A percentile compares a stretch with the other conserved stretches of the same genome.
Conservation (phyloP, 768 basidiomycete genomes). For the Agrocybe praecox region DNA sequence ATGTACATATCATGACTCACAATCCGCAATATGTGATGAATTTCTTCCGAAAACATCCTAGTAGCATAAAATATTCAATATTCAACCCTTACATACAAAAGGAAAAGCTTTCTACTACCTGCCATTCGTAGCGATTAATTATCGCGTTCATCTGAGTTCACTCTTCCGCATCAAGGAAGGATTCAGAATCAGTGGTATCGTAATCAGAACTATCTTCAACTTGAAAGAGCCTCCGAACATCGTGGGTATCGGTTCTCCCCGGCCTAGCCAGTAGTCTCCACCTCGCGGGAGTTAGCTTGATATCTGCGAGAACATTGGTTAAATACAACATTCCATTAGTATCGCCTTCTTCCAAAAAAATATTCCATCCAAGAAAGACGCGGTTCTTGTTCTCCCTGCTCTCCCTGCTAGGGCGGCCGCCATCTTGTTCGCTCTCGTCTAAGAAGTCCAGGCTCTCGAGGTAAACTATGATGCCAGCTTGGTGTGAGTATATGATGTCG, state of each 20-base stretch:
- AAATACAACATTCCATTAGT: conserved; percentile 47
- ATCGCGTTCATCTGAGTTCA: too few species aligned
- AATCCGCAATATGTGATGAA: too few species aligned
- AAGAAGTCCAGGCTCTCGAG: conserved; percentile 37
- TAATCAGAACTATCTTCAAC: conserved; percentile 32
- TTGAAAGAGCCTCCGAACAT: conserved; percentile 34
- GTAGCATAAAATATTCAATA: too few species aligned
- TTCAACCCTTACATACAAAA: too few species aligned
- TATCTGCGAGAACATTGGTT: conserved; percentile 36
- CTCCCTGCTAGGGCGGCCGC: conserved; percentile 17
- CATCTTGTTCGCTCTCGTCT: conserved; percentile 22
- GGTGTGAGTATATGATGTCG: conserved; percentile 56
- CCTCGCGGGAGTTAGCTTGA: conserved; percentile 29
- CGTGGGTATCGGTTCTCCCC: conserved; percentile 26
- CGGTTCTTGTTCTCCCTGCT: conserved; percentile 37
- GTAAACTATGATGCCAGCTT: conserved; percentile 53
- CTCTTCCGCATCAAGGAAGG: conserved; percentile 28
- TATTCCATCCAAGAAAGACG: conserved; percentile 72
- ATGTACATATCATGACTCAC: too few species aligned
- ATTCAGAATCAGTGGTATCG: conserved; percentile 29
- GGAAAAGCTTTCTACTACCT: too few species aligned
- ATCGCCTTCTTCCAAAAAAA: conserved; percentile 50
- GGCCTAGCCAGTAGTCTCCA: conserved; percentile 32
- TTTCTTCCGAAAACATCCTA: too few species aligned
- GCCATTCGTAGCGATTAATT: too few species aligned